These are phyloP conservation scores for Candida sonorensis DNA, from an alignment of 805 yeast genomes.

Conservation along the genomic window DNA sequence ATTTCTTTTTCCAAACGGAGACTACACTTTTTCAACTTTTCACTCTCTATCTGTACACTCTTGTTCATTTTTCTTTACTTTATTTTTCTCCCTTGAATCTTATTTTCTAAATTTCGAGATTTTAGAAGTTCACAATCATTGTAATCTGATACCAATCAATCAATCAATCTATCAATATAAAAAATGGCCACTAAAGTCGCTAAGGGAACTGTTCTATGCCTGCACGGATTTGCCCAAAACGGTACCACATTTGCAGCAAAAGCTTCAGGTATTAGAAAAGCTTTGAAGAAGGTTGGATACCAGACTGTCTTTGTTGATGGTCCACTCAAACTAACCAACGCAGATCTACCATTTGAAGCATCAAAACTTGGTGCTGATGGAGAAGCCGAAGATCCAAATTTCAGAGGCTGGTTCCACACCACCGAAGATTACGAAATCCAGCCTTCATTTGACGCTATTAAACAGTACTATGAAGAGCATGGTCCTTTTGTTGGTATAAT, in stretches of 20 bases:
- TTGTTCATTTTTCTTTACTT: too few relatives aligned
- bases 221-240: conserved; percentile 88
- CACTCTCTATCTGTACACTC: too few relatives aligned
- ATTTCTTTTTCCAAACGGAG: too few relatives aligned
- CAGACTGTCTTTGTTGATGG: conserved; percentile 76
- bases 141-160: too few relatives aligned
- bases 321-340: conserved; percentile 56
- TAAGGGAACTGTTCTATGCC: conserved; percentile 58
- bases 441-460: conserved; percentile 44
- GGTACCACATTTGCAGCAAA: conserved; percentile 81
- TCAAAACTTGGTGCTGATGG: conserved; percentile 37
- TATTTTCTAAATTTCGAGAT: too few relatives aligned
- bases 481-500: conserved; percentile 85
- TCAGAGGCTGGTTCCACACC: conserved; percentile 72
- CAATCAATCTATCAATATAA: background rate
- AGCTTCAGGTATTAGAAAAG: conserved; percentile 82
- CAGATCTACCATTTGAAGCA: conserved; percentile 69
- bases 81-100: too few relatives aligned
- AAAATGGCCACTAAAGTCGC: conserved; percentile 22
- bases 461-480: conserved; percentile 41
- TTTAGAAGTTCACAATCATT: too few relatives aligned
- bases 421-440: conserved; percentile 26
- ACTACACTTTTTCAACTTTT: too few relatives aligned
- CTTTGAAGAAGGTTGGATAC: conserved; percentile 53
- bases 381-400: conserved; percentile 28